Percentiles rank a stretch among this genome's conserved stretches.
These are phyloP conservation scores for Exophiala alcalophila DNA, from an alignment of 2,329 filamentous ascomycete species.

Conservation along the genomic window DNA sequence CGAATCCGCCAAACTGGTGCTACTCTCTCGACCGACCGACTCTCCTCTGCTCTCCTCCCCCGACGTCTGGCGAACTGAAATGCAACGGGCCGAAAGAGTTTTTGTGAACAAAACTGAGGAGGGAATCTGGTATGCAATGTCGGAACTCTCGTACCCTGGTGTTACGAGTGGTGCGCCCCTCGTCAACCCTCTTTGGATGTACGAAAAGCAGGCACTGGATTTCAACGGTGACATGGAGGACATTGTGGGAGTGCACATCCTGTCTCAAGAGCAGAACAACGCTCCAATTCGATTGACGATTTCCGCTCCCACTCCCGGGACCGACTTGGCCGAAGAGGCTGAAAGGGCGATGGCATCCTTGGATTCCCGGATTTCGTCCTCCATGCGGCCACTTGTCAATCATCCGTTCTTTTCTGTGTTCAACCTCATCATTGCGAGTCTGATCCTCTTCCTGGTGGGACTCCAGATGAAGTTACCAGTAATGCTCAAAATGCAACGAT, in stretches of 20 bases:
- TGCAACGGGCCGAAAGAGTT: conserved; percentile 60
- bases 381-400: conserved; percentile 19
- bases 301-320: conserved; percentile 18
- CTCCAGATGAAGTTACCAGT: conserved; percentile 22
- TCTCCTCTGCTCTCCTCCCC: conserved; percentile 41
- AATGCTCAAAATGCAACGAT: conserved; percentile 23
- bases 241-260: conserved; percentile 68
- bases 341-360: conserved; percentile 23
- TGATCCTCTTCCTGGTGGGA: conserved; percentile 23
- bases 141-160: conserved; percentile 78
- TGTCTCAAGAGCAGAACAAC: conserved; percentile 54
- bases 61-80: conserved; percentile 33
- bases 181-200: conserved; percentile 38
- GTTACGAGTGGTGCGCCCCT: conserved; percentile 67
- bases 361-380: conserved; percentile 16
- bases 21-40: conserved; percentile 80
- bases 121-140: conserved; percentile 94
- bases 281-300: conserved; percentile 43
- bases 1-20: conserved; percentile 64
- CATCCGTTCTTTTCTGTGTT: conserved; percentile 20
- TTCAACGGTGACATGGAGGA: conserved; percentile 26
- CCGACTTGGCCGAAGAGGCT: conserved; percentile 22
- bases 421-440: conserved; percentile 20
- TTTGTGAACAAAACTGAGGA: conserved; percentile 82
- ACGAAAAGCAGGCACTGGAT: conserved; percentile 23